A percentile compares a stretch with the other conserved stretches of the same genome.
Evolutionary conservation across 805 yeast genomes (phyloP).

Genomic region (Yarrowia sp.): DNA sequence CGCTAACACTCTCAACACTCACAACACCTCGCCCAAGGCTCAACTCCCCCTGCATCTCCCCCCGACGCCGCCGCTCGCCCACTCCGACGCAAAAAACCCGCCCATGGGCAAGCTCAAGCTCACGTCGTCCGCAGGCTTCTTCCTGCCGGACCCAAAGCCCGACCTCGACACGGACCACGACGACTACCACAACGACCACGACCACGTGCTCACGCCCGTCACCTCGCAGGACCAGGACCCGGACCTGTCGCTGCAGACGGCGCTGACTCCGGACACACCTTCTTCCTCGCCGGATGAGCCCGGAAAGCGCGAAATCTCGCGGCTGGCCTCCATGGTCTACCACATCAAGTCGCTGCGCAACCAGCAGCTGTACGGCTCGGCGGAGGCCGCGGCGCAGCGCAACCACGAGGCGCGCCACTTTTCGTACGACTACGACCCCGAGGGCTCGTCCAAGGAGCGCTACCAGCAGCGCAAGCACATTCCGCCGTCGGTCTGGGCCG

Average conservation of each 20-base stretch:
- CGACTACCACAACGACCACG: constrained; percentile 19
- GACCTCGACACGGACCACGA: neutral
- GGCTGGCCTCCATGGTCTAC: constrained; percentile 20
- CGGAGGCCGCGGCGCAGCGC: constrained; percentile 19
- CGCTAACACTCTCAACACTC: neutral
- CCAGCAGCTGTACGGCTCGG: constrained; percentile 25
- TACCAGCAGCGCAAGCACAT: constrained; percentile 22
- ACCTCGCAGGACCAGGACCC: constrained; percentile 22
- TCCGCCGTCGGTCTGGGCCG: constrained; percentile 30
- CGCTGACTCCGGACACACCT: constrained; percentile 8
- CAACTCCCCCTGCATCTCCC: constrained; percentile 16
- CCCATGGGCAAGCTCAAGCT: constrained; percentile 26
- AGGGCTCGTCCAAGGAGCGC: neutral
- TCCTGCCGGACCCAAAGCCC: constrained; percentile 8
- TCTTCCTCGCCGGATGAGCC: neutral
- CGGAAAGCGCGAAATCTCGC: constrained; percentile 9
- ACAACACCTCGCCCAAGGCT: too few relatives aligned
- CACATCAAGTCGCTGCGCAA: constrained; percentile 19
- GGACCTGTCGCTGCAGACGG: neutral
- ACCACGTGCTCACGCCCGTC: constrained; percentile 16
- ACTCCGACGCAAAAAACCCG: constrained; percentile 7
- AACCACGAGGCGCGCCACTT: constrained; percentile 15
- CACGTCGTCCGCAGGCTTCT: constrained; percentile 16
- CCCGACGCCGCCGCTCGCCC: constrained; percentile 13
- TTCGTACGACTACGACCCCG: constrained; percentile 23